phyloP scores from a whole-genome alignment of 768 basidiomycete species.

The Termitomyces heimii region DNA sequence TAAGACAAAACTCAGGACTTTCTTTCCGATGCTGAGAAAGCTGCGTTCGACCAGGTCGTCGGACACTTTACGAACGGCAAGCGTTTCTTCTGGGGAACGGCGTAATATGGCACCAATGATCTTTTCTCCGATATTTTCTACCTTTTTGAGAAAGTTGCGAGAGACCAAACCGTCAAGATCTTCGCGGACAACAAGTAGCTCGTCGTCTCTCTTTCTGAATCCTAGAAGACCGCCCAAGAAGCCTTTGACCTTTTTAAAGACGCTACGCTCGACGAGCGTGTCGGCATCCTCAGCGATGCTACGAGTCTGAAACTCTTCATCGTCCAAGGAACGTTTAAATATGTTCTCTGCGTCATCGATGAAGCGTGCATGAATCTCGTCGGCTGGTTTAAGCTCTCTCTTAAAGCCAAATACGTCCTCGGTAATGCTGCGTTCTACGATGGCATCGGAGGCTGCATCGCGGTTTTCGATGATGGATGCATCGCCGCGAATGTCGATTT shows the following conservation, averaged over 20 bases:
- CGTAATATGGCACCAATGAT: neutral
- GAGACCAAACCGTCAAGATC: neutral
- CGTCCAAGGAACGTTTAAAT: neutral
- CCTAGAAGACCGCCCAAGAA: neutral
- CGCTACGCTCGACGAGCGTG: neutral
- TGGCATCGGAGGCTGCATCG: too few species aligned
- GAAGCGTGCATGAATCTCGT: constrained; percentile 1
- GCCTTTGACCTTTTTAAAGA: neutral
- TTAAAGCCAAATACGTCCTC: neutral
- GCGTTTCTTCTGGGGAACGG: neutral
- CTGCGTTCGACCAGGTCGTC: neutral
- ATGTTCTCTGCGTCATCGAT: neutral
- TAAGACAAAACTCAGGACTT: neutral
- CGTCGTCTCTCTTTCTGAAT: neutral
- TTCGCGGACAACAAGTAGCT: neutral
- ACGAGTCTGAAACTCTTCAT: neutral
- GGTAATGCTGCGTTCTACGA: neutral
- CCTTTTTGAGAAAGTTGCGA: neutral
- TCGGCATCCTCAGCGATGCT: neutral
- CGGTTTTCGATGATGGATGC: neutral
- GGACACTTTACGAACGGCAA: neutral
- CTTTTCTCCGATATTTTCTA: neutral
- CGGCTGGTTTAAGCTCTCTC: neutral
- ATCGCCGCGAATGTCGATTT: constrained; percentile 1
- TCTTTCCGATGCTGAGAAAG: neutral